Conservation (phyloP, 2,329 filamentous ascomycete species). For the Penicillium sp. region DNA sequence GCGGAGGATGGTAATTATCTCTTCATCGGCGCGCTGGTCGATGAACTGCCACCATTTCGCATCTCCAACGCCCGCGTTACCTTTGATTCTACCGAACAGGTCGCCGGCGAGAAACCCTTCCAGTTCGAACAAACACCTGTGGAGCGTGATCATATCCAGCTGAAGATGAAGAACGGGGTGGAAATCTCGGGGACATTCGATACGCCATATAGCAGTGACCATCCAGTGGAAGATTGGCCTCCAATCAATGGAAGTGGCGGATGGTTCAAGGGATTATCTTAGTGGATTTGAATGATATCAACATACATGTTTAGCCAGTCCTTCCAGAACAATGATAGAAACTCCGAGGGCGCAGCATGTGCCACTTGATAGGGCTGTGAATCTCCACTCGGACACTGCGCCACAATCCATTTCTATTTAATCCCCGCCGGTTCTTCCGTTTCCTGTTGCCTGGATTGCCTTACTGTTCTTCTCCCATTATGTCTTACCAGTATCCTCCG, state of each 20-base stretch:
- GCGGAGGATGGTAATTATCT: conserved; percentile 7
- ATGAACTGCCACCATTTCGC: conserved; percentile 5
- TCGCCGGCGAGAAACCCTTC: conserved; percentile 2
- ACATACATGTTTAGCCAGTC: too few relatives aligned
- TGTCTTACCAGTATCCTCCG: conserved; percentile 21
- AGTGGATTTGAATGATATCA: not conserved
- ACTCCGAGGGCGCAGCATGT: not conserved
- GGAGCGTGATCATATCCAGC: conserved; percentile 7
- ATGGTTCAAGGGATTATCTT: conserved; percentile 5
- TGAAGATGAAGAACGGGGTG: conserved; percentile 7
- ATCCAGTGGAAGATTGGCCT: conserved; percentile 3
- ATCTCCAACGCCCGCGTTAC: conserved; percentile 6
- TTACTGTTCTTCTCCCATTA: too few relatives aligned
- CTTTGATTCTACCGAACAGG: conserved; percentile 8
- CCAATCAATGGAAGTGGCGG: conserved; percentile 3
- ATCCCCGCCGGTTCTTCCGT: too few relatives aligned
- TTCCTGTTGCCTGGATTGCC: too few relatives aligned
- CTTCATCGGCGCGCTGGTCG: conserved; percentile 6
- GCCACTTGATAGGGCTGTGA: not conserved
- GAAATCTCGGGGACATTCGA: conserved; percentile 8
- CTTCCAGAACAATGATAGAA: not conserved
- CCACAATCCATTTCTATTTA: not conserved
- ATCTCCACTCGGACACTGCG: not conserved
- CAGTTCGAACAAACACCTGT: conserved; percentile 6
- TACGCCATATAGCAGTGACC: conserved; percentile 7